Percentiles rank a stretch among this genome's conserved stretches.
These are phyloP conservation scores for Trichophyton mentagrophytes DNA, from an alignment of 2,329 filamentous ascomycete genomes.

Conservation along the genomic window DNA sequence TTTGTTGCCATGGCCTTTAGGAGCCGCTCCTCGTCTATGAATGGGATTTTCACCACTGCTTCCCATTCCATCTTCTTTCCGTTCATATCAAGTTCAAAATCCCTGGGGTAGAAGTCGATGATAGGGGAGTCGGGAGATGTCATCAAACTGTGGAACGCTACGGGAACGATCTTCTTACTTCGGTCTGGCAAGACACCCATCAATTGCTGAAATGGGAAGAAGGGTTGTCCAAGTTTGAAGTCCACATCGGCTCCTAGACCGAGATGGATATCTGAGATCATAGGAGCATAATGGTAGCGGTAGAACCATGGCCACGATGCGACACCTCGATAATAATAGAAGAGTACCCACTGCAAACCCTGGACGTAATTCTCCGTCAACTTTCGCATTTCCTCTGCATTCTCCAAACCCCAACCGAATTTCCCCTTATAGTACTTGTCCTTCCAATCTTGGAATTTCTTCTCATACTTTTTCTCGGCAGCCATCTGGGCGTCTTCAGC, in stretches of 20 bases:
- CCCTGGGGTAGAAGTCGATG: conserved; percentile 92
- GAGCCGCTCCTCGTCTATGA: conserved; percentile 85
- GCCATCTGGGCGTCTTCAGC: conserved; percentile 65
- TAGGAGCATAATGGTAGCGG: conserved; percentile 87
- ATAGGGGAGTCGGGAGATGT: conserved; percentile 81
- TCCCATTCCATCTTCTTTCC: conserved; percentile 99
- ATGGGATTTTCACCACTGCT: conserved; percentile 96
- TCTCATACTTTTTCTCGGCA: conserved; percentile 73
- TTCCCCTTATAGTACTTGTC: conserved; percentile 84
- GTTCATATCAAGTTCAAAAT: conserved; percentile 98
- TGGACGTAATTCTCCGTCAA: conserved; percentile 95
- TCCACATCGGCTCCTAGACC: conserved; percentile 77
- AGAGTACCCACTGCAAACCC: conserved; percentile 93
- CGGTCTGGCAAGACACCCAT: conserved; percentile 97
- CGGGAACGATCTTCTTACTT: conserved; percentile 90
- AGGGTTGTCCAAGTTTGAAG: conserved; percentile 88
- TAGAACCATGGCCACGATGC: conserved; percentile 99
- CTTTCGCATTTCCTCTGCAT: conserved; percentile 65
- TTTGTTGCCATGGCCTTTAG: conserved; percentile 75
- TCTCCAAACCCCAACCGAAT: conserved; percentile 75
- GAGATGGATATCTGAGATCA: conserved; percentile 90
- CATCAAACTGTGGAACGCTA: conserved; percentile 83
- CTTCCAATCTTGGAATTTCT: conserved; percentile 88
- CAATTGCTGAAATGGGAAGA: conserved; percentile 86
- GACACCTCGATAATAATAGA: conserved; percentile 94